Percentiles rank a stretch among this genome's conserved stretches.
Evolutionary conservation across 805 yeast genomes (phyloP).

Genomic region (Pichia membranifaciens): DNA sequence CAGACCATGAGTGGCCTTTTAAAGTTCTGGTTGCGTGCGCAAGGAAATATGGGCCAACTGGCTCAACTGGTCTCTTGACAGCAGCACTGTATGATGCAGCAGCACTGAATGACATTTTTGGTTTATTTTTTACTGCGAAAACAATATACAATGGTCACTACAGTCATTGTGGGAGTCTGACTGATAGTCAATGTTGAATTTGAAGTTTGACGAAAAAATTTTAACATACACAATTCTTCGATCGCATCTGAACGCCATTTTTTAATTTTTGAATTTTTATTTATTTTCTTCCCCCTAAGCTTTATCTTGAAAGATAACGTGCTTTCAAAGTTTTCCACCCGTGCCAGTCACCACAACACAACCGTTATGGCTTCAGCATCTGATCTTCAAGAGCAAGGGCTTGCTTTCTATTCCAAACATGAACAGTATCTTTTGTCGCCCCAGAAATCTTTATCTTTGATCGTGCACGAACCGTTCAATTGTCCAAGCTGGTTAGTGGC

Average conservation of each 20-base stretch:
- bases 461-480: constrained; percentile 9
- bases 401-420: neutral
- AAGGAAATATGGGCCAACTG: constrained; percentile 91
- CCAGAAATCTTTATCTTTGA: constrained; percentile 3
- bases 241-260: too few relatives aligned
- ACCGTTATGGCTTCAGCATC: constrained; percentile 11
- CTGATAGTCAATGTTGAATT: too few relatives aligned
- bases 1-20: constrained; percentile 98
- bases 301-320: too few relatives aligned
- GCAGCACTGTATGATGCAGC: constrained; percentile 50
- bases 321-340: too few relatives aligned
- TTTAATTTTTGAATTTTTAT: too few relatives aligned
- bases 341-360: too few relatives aligned
- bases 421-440: constrained; percentile 1
- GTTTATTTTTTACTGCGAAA: neutral
- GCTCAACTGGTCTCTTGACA: constrained; percentile 81
- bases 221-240: too few relatives aligned
- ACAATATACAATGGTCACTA: too few relatives aligned
- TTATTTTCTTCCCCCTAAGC: too few relatives aligned
- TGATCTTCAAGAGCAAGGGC: constrained; percentile 21
- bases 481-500: constrained; percentile 8
- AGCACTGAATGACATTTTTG: constrained; percentile 26
- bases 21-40: constrained; percentile 95
- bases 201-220: too few relatives aligned
- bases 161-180: too few relatives aligned